Percentiles rank a stretch among this genome's conserved stretches.
Conservation (phyloP, 805 yeast genomes). For the Metschnikowia aberdeeniae region DNA sequence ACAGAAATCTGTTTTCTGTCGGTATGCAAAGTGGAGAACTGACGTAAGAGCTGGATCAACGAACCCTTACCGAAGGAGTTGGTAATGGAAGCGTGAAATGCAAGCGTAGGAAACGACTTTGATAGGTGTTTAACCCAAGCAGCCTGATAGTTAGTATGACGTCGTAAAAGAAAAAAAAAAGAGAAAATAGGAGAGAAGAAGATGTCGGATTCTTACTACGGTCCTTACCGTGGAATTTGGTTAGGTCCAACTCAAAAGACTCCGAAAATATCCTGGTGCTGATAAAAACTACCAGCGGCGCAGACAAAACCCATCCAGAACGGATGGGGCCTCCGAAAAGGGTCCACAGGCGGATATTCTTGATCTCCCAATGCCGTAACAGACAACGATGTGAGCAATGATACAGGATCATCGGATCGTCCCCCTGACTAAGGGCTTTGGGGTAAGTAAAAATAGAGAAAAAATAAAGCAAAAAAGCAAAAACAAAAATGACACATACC, state of each 20-base stretch:
- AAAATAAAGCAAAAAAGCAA: neutral
- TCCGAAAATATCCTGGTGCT: conserved; percentile 48
- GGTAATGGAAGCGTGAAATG: conserved; percentile 96
- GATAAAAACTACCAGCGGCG: conserved; percentile 37
- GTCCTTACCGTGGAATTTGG: conserved; percentile 40
- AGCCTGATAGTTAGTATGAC: conserved; percentile 55
- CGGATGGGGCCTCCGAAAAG: conserved; percentile 38
- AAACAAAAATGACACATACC: conserved; percentile 55
- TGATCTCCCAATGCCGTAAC: conserved; percentile 97
- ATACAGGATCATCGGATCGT: conserved; percentile 35
- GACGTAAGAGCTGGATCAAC: conserved; percentile 86
- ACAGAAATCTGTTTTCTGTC: conserved; percentile 96
- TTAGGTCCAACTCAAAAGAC: conserved; percentile 79
- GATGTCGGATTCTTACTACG: conserved; percentile 90
- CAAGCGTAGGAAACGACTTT: conserved; percentile 87
- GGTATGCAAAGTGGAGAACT: conserved; percentile 82
- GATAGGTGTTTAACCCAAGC: conserved; percentile 98
- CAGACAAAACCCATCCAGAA: conserved; percentile 34
- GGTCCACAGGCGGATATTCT: conserved; percentile 54
- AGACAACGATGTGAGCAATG: conserved; percentile 53
- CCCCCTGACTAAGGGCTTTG: conserved; percentile 89
- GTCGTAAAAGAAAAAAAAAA: conserved; percentile 2
- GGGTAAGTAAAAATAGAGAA: conserved; percentile 27
- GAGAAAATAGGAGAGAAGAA: conserved; percentile 6
- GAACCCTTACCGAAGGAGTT: conserved; percentile 98